phyloP scores from a whole-genome alignment of 306 rosid species.

The Begonia peltatifolia region DNA sequence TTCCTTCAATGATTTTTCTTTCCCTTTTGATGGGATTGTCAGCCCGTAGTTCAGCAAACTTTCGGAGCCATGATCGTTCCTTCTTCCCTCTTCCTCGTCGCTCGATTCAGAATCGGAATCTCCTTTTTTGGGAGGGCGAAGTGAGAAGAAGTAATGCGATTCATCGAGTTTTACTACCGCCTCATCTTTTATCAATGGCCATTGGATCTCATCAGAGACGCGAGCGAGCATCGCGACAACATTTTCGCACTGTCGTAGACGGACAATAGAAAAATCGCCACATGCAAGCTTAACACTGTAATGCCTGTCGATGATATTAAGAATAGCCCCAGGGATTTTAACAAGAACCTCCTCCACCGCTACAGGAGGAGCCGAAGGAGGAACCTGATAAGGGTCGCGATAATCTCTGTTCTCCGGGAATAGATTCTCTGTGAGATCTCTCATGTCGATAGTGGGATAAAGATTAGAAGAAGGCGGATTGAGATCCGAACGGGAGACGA shows the following conservation, averaged over 20 bases:
- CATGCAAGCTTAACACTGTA: slow-evolving; percentile 77
- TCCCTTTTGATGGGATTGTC: slow-evolving; percentile 79
- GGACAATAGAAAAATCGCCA: slow-evolving; percentile 49
- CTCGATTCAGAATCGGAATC: slow-evolving; percentile 20
- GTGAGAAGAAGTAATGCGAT: slow-evolving; percentile 78
- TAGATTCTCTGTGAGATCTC: slow-evolving; percentile 34
- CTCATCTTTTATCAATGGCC: slow-evolving; percentile 65
- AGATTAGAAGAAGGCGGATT: slow-evolving; percentile 24
- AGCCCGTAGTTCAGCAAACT: slow-evolving; percentile 58
- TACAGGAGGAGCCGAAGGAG: slow-evolving; percentile 38
- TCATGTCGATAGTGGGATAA: slow-evolving; percentile 41
- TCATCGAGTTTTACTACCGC: slow-evolving; percentile 68
- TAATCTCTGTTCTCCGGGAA: slow-evolving; percentile 19
- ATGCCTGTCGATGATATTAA: slow-evolving; percentile 55
- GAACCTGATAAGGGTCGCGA: not conserved
- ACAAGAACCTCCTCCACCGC: slow-evolving; percentile 41
- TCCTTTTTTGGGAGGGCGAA: slow-evolving; percentile 25
- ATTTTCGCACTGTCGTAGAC: slow-evolving; percentile 42
- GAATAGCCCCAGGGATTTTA: slow-evolving; percentile 66
- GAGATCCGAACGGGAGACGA: slow-evolving; percentile 6
- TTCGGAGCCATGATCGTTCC: not conserved
- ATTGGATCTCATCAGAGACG: slow-evolving; percentile 61
- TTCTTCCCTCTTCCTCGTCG: slow-evolving; percentile 18
- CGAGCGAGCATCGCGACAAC: slow-evolving; percentile 49
- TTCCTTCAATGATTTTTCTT: slow-evolving; percentile 36